These are phyloP conservation scores for Hypsizygus ulmarius DNA, from an alignment of 1,284 basidiomycete genomes.

Conservation along the genomic window DNA sequence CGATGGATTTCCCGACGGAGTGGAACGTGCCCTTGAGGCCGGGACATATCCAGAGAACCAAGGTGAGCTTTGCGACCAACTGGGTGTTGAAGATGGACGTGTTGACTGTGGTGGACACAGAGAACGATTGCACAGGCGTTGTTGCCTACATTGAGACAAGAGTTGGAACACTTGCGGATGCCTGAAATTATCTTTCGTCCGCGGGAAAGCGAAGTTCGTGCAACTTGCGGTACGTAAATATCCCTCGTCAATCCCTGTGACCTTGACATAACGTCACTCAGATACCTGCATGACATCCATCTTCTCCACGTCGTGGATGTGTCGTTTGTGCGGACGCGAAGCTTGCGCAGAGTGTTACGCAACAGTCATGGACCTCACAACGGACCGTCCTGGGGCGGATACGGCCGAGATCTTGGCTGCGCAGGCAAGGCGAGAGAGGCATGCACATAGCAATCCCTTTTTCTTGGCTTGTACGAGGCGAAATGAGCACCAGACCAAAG, in stretches of 20 bases:
- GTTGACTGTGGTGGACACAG: constrained; percentile 29
- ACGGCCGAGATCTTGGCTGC: constrained; percentile 46
- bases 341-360: constrained; percentile 83
- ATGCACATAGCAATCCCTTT: constrained; percentile 65
- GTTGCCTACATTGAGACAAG: constrained; percentile 64
- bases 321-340: constrained; percentile 85
- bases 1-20: constrained; percentile 60
- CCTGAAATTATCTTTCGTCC: constrained; percentile 66
- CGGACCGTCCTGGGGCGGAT: constrained; percentile 46
- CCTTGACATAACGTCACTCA: constrained; percentile 28
- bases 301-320: constrained; percentile 89
- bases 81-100: constrained; percentile 13
- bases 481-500: constrained; percentile 60
- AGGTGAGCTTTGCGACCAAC: constrained; percentile 43
- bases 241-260: constrained; percentile 8
- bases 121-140: constrained; percentile 68
- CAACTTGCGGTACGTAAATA: constrained; percentile 67
- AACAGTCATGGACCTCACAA: constrained; percentile 64
- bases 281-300: constrained; percentile 93
- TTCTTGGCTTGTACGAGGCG: constrained; percentile 70
- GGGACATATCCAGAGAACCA: constrained; percentile 52
- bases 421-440: constrained; percentile 54
- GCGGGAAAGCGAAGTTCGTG: constrained; percentile 75
- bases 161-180: constrained; percentile 65
- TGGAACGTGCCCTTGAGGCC: constrained; percentile 61